A percentile compares a stretch with the other conserved stretches of the same genome.
Evolutionary conservation across 2,329 filamentous ascomycete genomes (phyloP).

Genomic region (Aspergillus jensenii): DNA sequence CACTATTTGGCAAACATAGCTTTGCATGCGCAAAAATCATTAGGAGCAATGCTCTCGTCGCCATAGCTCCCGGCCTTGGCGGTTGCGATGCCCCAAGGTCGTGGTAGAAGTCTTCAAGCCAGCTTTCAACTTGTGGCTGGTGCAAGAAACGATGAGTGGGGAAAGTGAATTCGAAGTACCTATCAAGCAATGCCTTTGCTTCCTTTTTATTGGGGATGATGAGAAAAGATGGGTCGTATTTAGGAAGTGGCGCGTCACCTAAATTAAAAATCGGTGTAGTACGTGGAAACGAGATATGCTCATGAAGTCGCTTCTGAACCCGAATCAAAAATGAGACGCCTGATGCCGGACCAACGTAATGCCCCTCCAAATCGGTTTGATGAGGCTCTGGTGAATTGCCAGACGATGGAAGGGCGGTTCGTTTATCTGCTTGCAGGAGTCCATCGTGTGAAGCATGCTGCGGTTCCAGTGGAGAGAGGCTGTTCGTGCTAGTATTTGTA

Average conservation of each 20-base stretch:
- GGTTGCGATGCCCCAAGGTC: not conserved
- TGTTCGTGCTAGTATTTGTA: not conserved
- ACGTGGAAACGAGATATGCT: conserved; percentile 10
- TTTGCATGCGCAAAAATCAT: conserved; percentile 56
- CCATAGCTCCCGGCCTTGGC: conserved; percentile 7
- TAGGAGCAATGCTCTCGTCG: conserved; percentile 48
- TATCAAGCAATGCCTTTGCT: conserved; percentile 9
- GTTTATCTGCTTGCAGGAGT: not conserved
- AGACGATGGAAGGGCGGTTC: not conserved
- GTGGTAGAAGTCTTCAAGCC: conserved; percentile 19
- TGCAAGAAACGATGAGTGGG: conserved; percentile 23
- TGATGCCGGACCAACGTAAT: conserved; percentile 17
- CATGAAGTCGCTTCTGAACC: conserved; percentile 15
- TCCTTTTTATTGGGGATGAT: conserved; percentile 12
- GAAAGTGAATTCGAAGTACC: conserved; percentile 23
- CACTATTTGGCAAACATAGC: conserved; percentile 39
- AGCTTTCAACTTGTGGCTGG: conserved; percentile 14
- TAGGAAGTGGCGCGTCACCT: conserved; percentile 14
- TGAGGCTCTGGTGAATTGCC: conserved; percentile 16
- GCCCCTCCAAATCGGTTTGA: conserved; percentile 18
- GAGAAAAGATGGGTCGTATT: conserved; percentile 15
- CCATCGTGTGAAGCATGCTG: not conserved
- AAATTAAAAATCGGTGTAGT: conserved; percentile 19
- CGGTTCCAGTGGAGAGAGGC: not conserved
- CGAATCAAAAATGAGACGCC: conserved; percentile 18